phyloP scores from a whole-genome alignment of 106 monocot species.

The Apostasia ramifera region DNA sequence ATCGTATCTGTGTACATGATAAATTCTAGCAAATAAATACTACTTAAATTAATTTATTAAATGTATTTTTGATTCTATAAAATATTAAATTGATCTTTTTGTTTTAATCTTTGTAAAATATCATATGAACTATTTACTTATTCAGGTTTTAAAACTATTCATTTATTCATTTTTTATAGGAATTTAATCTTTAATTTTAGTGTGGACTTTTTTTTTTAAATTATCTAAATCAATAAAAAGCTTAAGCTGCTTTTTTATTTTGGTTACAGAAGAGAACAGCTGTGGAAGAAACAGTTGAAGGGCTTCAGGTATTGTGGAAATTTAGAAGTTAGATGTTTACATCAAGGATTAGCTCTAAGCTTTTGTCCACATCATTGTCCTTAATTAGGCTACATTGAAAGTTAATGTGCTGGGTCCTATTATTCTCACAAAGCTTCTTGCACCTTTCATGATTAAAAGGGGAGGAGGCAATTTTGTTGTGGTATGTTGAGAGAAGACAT shows the following conservation, averaged over 20 bases:
- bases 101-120: no score
- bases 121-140: no score
- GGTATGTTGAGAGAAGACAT: slow-evolving; percentile 28
- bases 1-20: no score
- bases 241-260: slow-evolving; percentile 4
- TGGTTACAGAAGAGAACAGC: slow-evolving; percentile 51
- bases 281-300: slow-evolving; percentile 59
- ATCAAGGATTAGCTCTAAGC: background rate
- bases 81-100: no score
- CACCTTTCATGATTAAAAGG: slow-evolving; percentile 85
- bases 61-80: no score
- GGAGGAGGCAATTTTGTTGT: slow-evolving; percentile 88
- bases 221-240: background rate
- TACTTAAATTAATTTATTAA: no score
- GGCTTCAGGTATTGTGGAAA: slow-evolving; percentile 29
- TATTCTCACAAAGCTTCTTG: slow-evolving; percentile 73
- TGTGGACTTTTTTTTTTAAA: background rate
- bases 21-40: no score
- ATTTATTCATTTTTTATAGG: no score
- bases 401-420: slow-evolving; percentile 86
- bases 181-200: background rate
- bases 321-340: background rate
- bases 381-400: slow-evolving; percentile 62
- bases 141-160: no score
- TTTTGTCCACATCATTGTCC: background rate